These are phyloP conservation scores for Terfezia boudieri DNA, from an alignment of 495 filamentous ascomycete species.

Conservation along the genomic window DNA sequence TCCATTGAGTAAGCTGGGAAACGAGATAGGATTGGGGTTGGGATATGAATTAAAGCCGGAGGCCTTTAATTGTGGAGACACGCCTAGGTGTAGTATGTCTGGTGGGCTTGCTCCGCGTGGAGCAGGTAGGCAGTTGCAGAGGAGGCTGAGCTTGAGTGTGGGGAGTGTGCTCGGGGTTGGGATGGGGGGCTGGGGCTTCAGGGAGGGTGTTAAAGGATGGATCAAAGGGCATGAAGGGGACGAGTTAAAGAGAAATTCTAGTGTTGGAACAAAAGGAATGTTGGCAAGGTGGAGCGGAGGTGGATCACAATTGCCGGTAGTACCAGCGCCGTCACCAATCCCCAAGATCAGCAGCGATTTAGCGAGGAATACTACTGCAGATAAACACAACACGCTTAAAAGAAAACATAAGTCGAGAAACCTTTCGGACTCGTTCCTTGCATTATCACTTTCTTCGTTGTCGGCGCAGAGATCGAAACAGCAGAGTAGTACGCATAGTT, in stretches of 20 bases:
- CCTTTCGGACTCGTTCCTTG: background rate
- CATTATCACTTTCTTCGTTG: background rate
- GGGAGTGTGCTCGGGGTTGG: background rate
- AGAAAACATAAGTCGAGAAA: background rate
- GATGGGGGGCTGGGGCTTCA: background rate
- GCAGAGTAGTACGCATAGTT: background rate
- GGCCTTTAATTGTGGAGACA: background rate
- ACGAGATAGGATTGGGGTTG: background rate
- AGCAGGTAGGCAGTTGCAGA: background rate
- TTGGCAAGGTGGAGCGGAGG: background rate
- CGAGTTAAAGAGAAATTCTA: background rate
- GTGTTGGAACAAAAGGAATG: background rate
- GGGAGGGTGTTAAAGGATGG: background rate
- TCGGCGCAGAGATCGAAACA: background rate
- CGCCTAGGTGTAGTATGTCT: background rate
- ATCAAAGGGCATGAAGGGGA: background rate
- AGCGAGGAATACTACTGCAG: background rate
- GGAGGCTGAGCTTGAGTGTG: background rate
- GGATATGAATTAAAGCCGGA: background rate
- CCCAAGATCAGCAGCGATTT: background rate
- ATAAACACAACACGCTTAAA: background rate
- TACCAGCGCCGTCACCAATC: background rate
- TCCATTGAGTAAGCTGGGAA: background rate
- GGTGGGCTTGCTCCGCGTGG: background rate
- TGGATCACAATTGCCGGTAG: background rate